Base-by-base conservation (phyloP, 2,329 filamentous ascomycete genomes). In the Coccinonectria pachysandricola region DNA sequence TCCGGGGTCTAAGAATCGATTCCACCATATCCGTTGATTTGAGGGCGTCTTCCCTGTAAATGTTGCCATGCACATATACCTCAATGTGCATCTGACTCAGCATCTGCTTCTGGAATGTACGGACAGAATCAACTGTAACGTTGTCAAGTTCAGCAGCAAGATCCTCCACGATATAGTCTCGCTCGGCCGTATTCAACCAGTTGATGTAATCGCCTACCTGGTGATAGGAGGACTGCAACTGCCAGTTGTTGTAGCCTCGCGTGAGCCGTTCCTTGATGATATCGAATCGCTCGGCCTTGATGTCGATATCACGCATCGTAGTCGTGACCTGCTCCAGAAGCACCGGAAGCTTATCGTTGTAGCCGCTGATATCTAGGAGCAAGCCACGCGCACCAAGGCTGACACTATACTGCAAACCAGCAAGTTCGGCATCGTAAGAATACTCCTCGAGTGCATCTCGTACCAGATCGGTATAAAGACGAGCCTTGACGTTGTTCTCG, bases 281-380 rank as follows among this genome's bases (percentile, higher is more conserved):
- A 24, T 80, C 73, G 49, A 96, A 98, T 2, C 91, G 75, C 30
- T 92, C 86, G n/a, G 83, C 71, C 36, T 77, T 79, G 40, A 96
- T 70, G 19, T 86, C 74, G 5, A 96, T 64, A 43, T 94, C 82
- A 26, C 83, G 75, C 68, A 95, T 82, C 7, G 80, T 86, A 8
- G 75, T 59, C 14, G 94, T 62, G 4, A 96, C 83, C 50, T 94
- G 91, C 49, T 96, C 85, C 23, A 98, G 58, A 13, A 98, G 68
- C 1, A 95, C 85, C 0, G 81, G 66, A 46, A 98, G 75, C 61
- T 98, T 98, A 56, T 98, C 91, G 43, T 95, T 98, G 60, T 96
- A 98, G 0, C 91, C 91, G 15, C 75, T 78, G 4, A 96, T 71
- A 9, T 80, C 75, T 20, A 96, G 61, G 31, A 82, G 77, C 15